These are phyloP conservation scores for Ascochyta koolunga DNA, from an alignment of 2,329 filamentous ascomycete genomes.

Conservation along the genomic window DNA sequence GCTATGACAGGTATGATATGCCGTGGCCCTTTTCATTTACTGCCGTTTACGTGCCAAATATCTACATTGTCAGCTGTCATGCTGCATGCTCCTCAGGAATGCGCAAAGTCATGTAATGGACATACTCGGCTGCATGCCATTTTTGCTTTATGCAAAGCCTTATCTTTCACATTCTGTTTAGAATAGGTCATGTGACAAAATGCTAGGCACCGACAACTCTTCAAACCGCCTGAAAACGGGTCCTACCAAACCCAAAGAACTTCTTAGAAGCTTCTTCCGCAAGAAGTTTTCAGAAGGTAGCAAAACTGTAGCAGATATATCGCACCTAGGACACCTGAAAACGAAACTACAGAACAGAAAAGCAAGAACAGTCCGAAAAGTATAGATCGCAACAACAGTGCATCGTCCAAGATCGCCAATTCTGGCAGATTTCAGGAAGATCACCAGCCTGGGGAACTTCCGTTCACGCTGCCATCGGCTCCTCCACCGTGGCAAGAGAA, in stretches of 20 bases:
- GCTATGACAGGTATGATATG: not conserved
- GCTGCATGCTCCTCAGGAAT: not conserved
- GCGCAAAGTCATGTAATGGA: not conserved
- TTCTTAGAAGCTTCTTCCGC: not conserved
- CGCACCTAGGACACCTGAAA: not conserved
- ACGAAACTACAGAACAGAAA: not conserved
- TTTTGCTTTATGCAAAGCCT: not conserved
- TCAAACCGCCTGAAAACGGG: not conserved
- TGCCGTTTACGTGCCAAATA: not conserved
- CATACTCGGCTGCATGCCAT: not conserved
- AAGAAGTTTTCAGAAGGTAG: not conserved
- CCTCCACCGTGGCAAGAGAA: no score
- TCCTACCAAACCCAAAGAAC: not conserved
- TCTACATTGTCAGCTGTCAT: constrained; percentile 1
- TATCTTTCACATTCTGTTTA: no score
- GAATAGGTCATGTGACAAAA: no score
- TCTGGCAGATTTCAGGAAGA: no score
- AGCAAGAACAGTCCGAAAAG: not conserved
- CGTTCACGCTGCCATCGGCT: no score
- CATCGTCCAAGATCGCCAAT: not conserved
- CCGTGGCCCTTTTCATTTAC: not conserved
- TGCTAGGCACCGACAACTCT: not conserved
- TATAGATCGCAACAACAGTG: not conserved
- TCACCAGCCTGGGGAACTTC: no score
- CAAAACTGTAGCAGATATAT: not conserved